Base-by-base conservation (phyloP, 2,329 filamentous ascomycete genomes). In the Penicillium glabrum region DNA sequence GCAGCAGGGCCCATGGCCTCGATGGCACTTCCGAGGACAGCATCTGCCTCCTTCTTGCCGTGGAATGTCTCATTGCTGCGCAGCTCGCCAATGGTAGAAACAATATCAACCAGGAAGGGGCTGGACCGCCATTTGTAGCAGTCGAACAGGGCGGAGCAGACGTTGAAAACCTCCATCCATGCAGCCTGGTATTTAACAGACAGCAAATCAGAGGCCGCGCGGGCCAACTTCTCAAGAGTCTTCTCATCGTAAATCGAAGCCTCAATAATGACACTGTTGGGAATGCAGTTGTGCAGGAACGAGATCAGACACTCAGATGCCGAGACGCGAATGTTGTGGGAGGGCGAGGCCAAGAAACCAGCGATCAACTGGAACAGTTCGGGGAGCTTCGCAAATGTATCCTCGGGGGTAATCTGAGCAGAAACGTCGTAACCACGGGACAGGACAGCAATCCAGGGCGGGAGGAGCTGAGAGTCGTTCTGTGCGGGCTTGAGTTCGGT, bases 241-340 rank as follows among this genome's bases (percentile, higher is more conserved):
- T 96, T 96, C 74, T 98, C 93, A 65, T 98, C 93, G 72, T 90
- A 96, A 46, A 96, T 84, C 2, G 93, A 96, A 24, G 93, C 92
- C 62, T 97, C 91, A 7, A 96, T 76, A 35, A 99, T 86, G 46
- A 93, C 90, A 64, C 85, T 87, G 50, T 88, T 83, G 1, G 95
- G 95, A 29, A 99, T 83, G 69, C 95, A 96, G 72, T 95, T 97
- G 62, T 87, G 89, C 69, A 96, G 83, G 72, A 99, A 95, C 1
- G 93, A 97, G 54, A 97, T 89, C 58, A 99, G 78, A 72, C 95
- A 97, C 74, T 99, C 93, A 0, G 95, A 96, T 4, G 95, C 91
- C 3, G 95, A 98, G 31, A 96, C 86, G 58, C 95, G 87, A 67
- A 99, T 96, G 73, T 97, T 97, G 75, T 93, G 89, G 1, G 93